These are phyloP conservation scores for Sistotremastrum suecicum DNA, from an alignment of 768 basidiomycete species.

Conservation along the genomic window DNA sequence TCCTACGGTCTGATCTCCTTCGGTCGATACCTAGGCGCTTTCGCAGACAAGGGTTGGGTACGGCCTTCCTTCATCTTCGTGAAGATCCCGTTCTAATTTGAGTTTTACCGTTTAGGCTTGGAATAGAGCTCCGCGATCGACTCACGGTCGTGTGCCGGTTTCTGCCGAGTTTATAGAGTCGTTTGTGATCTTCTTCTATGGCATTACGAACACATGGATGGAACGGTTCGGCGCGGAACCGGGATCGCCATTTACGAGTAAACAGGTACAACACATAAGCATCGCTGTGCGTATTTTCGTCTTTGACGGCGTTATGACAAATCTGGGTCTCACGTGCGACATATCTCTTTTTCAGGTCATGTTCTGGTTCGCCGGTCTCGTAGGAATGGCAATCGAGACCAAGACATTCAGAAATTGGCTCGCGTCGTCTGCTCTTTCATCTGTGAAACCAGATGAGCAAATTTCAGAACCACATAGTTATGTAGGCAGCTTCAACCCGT, in stretches of 20 bases:
- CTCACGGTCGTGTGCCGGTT: conserved; percentile 24
- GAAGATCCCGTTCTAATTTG: too few relatives aligned
- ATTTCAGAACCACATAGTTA: conserved; percentile 62
- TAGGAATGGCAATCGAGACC: conserved; percentile 85
- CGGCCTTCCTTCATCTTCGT: too few relatives aligned
- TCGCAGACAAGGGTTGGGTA: conserved; percentile 81
- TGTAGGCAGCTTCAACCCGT: conserved; percentile 71
- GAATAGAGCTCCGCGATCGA: conserved; percentile 49
- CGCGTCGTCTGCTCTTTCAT: conserved; percentile 31
- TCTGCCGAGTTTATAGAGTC: conserved; percentile 71
- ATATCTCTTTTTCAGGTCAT: conserved; percentile 35
- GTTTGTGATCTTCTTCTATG: conserved; percentile 74
- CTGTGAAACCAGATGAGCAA: conserved; percentile 23
- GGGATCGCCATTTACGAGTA: conserved; percentile 78
- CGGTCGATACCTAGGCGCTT: conserved; percentile 88
- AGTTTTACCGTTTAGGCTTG: conserved; percentile 23
- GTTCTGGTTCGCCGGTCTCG: conserved; percentile 88
- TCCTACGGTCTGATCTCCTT: conserved; percentile 80
- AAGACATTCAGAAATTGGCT: conserved; percentile 60
- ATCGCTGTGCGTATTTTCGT: conserved; percentile 51
- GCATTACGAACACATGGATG: conserved; percentile 91
- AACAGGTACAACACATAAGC: conserved; percentile 86
- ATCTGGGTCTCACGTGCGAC: not conserved
- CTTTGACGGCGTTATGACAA: conserved; percentile 1
- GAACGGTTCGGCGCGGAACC: conserved; percentile 78